A percentile compares a stretch with the other conserved stretches of the same genome.
Conservation (phyloP, 768 basidiomycete species). For the Strobilomyces confusus region DNA sequence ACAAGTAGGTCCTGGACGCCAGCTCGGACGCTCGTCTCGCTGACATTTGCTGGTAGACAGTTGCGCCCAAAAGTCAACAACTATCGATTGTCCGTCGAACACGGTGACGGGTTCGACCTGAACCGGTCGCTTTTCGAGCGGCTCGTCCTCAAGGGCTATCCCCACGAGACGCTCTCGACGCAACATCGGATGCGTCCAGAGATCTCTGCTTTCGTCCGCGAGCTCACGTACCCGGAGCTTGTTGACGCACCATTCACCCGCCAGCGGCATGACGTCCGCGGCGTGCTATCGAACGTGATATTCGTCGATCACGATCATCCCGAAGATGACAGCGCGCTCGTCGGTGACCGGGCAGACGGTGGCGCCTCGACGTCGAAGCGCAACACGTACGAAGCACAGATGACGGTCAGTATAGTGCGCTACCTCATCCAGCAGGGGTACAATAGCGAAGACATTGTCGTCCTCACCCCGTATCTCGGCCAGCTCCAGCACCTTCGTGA, state of each 20-base stretch:
- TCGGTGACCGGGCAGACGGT: slow-evolving; percentile 44
- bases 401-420: slow-evolving; percentile 61
- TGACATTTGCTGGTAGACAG: slow-evolving; percentile 40
- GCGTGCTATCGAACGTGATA: slow-evolving; percentile 54
- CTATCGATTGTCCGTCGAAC: slow-evolving; percentile 62
- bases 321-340: slow-evolving; percentile 43
- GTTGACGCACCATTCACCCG: slow-evolving; percentile 48
- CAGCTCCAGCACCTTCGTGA: slow-evolving; percentile 51
- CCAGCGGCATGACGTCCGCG: slow-evolving; percentile 47
- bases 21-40: not conserved
- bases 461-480: slow-evolving; percentile 68
- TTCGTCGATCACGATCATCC: slow-evolving; percentile 57
- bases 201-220: slow-evolving; percentile 57
- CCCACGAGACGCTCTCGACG: slow-evolving; percentile 49
- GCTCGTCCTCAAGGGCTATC: slow-evolving; percentile 55
- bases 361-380: slow-evolving; percentile 52
- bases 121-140: slow-evolving; percentile 68
- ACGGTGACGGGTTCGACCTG: slow-evolving; percentile 62
- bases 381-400: slow-evolving; percentile 54
- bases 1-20: slow-evolving; percentile 45
- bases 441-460: slow-evolving; percentile 54
- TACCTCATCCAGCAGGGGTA: slow-evolving; percentile 71
- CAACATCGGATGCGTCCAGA: slow-evolving; percentile 78
- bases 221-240: slow-evolving; percentile 66
- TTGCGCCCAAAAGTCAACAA: slow-evolving; percentile 71